Conservation (phyloP, 2,329 filamentous ascomycete genomes). For the Amesomyces nigricolor region DNA sequence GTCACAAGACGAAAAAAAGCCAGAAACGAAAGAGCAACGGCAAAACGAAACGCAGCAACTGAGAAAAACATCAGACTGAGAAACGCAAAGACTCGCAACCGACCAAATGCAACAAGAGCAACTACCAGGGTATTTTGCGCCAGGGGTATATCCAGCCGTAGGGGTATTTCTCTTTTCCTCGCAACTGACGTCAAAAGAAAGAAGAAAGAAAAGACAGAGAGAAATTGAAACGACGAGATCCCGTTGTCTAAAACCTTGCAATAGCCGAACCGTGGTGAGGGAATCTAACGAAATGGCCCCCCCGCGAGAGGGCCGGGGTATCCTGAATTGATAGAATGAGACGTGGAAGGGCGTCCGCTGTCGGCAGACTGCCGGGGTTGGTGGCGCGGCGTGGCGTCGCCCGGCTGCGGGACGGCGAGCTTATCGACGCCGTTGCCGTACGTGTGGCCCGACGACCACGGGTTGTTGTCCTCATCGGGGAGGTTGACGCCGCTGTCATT, state of each 20-base stretch:
- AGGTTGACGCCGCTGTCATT: constrained; percentile 96
- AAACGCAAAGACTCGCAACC: constrained; percentile 36
- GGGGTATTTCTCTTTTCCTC: constrained; percentile 49
- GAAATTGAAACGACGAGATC: constrained; percentile 4
- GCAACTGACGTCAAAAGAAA: constrained; percentile 30
- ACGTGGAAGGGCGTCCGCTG: constrained; percentile 87
- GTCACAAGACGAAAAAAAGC: background rate
- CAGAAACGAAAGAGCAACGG: constrained; percentile 3
- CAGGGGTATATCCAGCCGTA: constrained; percentile 60
- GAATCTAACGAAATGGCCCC: constrained; percentile 81
- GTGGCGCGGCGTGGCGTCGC: constrained; percentile 80
- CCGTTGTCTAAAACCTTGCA: constrained; percentile 36
- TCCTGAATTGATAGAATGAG: constrained; percentile 92
- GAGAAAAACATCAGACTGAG: constrained; percentile 23
- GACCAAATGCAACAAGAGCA: constrained; percentile 43
- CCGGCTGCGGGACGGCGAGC: constrained; percentile 61
- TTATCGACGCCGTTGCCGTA: constrained; percentile 56
- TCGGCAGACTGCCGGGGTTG: constrained; percentile 79
- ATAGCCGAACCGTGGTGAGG: constrained; percentile 24
- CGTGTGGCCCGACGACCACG: constrained; percentile 50
- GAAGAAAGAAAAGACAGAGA: constrained; percentile 8
- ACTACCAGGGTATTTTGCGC: constrained; percentile 52
- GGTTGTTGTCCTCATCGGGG: constrained; percentile 76
- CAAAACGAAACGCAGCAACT: constrained; percentile 16
- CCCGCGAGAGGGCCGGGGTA: constrained; percentile 81